A percentile compares a stretch with the other conserved stretches of the same genome.
These are phyloP conservation scores for Diaporthe sp. DNA, from an alignment of 2,329 filamentous ascomycete genomes.

Conservation along the genomic window DNA sequence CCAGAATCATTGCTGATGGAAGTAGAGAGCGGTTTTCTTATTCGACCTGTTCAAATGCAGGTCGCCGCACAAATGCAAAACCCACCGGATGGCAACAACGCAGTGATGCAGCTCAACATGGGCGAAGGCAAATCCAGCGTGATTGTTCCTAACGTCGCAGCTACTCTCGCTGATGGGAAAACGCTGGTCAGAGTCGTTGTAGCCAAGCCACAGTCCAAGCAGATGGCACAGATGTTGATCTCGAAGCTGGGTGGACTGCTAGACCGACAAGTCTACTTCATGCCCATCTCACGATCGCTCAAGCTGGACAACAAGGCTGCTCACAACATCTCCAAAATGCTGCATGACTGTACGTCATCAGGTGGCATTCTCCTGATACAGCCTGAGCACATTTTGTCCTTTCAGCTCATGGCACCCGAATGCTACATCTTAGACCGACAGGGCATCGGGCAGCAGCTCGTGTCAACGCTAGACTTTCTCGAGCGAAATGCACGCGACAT, in stretches of 20 bases:
- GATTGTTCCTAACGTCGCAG: constrained; percentile 74
- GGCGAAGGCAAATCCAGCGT: constrained; percentile 77
- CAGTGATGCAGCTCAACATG: constrained; percentile 76
- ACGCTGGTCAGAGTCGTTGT: constrained; percentile 70
- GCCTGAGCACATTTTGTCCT: constrained; percentile 75
- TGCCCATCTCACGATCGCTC: constrained; percentile 71
- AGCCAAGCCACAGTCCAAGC: constrained; percentile 70
- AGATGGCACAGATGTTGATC: constrained; percentile 71
- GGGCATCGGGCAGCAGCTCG: background rate
- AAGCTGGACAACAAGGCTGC: constrained; percentile 51
- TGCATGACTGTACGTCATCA: constrained; percentile 59
- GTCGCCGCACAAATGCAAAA: constrained; percentile 69
- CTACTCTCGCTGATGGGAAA: constrained; percentile 63
- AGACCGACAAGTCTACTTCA: constrained; percentile 65
- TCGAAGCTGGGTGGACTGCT: constrained; percentile 69
- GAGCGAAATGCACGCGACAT: constrained; percentile 11
- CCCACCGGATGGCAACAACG: constrained; percentile 56
- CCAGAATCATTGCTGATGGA: constrained; percentile 75
- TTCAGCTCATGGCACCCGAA: constrained; percentile 55
- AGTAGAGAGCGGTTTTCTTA: constrained; percentile 70
- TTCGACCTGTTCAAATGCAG: constrained; percentile 68
- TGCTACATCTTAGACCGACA: background rate
- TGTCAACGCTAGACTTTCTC: background rate
- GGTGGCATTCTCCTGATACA: constrained; percentile 72
- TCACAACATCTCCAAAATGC: constrained; percentile 54